Evolutionary conservation across 306 rosid genomes (phyloP).

Genomic region (Vigna radiata): DNA sequence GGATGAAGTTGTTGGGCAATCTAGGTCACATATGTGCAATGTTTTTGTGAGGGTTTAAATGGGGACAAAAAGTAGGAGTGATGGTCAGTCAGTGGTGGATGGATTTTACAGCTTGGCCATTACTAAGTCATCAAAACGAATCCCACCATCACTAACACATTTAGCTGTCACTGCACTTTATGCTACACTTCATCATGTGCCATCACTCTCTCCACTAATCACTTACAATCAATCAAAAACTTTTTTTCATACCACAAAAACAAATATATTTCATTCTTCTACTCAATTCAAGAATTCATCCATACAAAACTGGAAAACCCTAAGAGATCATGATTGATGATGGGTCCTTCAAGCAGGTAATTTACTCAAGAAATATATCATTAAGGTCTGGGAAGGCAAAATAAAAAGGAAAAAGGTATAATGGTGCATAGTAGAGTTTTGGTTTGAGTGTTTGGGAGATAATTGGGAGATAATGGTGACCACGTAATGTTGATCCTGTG

Average conservation of each 20-base stretch:
- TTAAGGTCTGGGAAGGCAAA: conserved; percentile 4
- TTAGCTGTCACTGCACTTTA: conserved; percentile 49
- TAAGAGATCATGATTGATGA: not conserved
- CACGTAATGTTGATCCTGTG: conserved; percentile 30
- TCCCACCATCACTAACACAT: conserved; percentile 49
- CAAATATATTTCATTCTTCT: no score
- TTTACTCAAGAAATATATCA: no score
- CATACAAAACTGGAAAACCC: not conserved
- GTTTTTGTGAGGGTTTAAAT: conserved; percentile 50
- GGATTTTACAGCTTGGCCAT: conserved; percentile 49
- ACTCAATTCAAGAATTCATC: no score
- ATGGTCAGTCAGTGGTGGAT: conserved; percentile 33
- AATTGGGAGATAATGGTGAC: conserved; percentile 38
- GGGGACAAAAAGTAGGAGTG: conserved; percentile 40
- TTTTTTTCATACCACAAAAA: no score
- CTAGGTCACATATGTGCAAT: conserved; percentile 28
- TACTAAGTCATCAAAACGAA: conserved; percentile 42
- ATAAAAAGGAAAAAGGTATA: not conserved
- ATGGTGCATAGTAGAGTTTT: no score
- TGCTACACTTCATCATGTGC: conserved; percentile 41
- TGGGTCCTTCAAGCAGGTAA: no score
- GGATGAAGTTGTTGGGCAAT: conserved; percentile 41
- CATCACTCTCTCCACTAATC: conserved; percentile 41
- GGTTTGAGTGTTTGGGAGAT: not conserved
- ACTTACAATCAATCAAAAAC: no score